Evolutionary conservation across 2,329 filamentous ascomycete species (phyloP), one percentile per base, ranked within the genome.

Genomic region (Neonectria punicea): DNA sequence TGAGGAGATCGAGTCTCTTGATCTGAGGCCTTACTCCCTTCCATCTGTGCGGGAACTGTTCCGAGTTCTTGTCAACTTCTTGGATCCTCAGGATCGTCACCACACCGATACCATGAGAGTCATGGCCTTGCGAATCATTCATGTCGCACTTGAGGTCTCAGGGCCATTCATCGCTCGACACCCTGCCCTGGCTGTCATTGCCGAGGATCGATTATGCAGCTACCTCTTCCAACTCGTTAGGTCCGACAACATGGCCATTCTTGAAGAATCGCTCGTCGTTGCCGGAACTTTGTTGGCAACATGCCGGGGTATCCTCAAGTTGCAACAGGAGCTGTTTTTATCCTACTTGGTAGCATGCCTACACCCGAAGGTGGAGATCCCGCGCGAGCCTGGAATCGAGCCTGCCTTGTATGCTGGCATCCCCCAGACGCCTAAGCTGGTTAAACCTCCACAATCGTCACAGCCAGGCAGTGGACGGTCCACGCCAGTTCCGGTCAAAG

Each of bases 101-200:
- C 93, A 98, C 78, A 97, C 94, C 3, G 96, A 99, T 76, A 91
- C 93, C 1, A 96, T 98, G 91, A 89, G 95, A 72, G 93, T 99
- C 44, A 99, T 99, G 94, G 96, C 96, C 18, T 82, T 99, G 70
- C 90, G 96, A 47, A 98, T 99, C 68, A 96, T 99, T 60, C 96
- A 99, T 78, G 96, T 99, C 49, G 96, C 96, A 2, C 87, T 99
- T 22, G 96, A 99, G 80, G 95, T 99, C 63, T 94, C 96, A 2
- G 96, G 96, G 0, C 95, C 96, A 4, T 97, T 94, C 8, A 98
- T 99, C 76, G 93, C 94, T 53, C 92, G 92, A 68, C 96, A 99
- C 77, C 94, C 95, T 6, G 93, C 92, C 63, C 83, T 99, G 56
- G 94, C 95, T 11, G 89, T 87, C 5, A 87, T 99, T 61, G 96